Conservation (phyloP, 768 basidiomycete genomes). For the Neoboletus magnificus region DNA sequence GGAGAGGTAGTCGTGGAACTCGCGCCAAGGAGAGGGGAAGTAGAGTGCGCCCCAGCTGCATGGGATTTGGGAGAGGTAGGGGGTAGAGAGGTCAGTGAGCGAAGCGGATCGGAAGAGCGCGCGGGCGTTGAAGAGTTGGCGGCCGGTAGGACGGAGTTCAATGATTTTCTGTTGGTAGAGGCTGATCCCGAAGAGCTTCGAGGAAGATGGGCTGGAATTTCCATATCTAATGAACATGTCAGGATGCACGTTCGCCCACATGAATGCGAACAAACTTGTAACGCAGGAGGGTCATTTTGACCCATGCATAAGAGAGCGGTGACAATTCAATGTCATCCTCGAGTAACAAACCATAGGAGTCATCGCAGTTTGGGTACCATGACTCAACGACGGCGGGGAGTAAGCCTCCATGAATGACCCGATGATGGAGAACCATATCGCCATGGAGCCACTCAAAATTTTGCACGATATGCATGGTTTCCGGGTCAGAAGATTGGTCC, state of each 20-base stretch:
- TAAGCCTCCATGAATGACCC: constrained; percentile 76
- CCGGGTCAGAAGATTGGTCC: constrained; percentile 67
- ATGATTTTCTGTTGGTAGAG: constrained; percentile 84
- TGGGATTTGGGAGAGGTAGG: constrained; percentile 83
- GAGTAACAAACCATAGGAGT: constrained; percentile 75
- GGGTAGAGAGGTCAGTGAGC: constrained; percentile 47
- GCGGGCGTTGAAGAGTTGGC: constrained; percentile 66
- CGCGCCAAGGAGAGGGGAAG: constrained; percentile 86
- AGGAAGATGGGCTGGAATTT: constrained; percentile 33
- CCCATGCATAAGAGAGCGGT: constrained; percentile 81
- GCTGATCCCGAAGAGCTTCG: constrained; percentile 72
- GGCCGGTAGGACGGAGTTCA: constrained; percentile 66
- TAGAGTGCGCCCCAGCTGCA: constrained; percentile 93
- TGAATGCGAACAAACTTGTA: constrained; percentile 54
- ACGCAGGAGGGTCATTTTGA: constrained; percentile 72
- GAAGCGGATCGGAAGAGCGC: constrained; percentile 46
- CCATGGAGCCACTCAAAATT: constrained; percentile 62
- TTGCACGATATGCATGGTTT: constrained; percentile 53
- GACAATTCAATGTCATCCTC: constrained; percentile 89
- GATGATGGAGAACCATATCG: constrained; percentile 56
- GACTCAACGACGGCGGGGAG: constrained; percentile 84
- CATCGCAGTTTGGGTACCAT: constrained; percentile 75
- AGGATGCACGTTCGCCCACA: neutral
- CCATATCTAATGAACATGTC: constrained; percentile 51
- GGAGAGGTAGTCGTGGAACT: constrained; percentile 76